Evolutionary conservation across 2,329 filamentous ascomycete species (phyloP).

Genomic region (Colletotrichum sp.): DNA sequence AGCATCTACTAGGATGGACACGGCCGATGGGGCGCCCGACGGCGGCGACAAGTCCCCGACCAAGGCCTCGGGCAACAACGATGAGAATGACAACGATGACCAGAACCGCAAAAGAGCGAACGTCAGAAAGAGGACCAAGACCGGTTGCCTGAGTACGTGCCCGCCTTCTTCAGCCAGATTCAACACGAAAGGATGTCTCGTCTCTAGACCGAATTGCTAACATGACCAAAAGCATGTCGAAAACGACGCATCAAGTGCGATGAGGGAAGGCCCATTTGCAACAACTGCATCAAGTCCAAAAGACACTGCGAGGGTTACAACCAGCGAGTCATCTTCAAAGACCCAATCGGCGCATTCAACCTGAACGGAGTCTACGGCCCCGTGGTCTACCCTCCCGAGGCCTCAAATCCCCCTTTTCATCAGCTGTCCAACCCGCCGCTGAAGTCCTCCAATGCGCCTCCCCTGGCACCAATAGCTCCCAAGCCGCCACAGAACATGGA

Average conservation of each 20-base stretch:
- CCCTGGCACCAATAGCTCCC: constrained; percentile 55
- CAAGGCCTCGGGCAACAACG: constrained; percentile 36
- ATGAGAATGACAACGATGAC: constrained; percentile 43
- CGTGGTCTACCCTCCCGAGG: constrained; percentile 49
- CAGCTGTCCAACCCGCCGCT: constrained; percentile 46
- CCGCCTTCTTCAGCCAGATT: background rate
- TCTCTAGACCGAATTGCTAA: background rate
- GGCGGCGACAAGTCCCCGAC: constrained; percentile 31
- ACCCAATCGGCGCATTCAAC: constrained; percentile 66
- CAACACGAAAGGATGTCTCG: background rate
- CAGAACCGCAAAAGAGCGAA: constrained; percentile 51
- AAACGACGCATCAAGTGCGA: constrained; percentile 97
- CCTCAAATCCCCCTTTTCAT: constrained; percentile 50
- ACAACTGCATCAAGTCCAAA: constrained; percentile 87
- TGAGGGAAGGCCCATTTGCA: constrained; percentile 82
- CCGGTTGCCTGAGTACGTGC: constrained; percentile 83
- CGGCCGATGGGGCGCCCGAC: constrained; percentile 26
- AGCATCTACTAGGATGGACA: constrained; percentile 31
- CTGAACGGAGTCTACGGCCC: constrained; percentile 46
- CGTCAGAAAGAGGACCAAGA: constrained; percentile 80
- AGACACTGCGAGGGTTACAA: constrained; percentile 84
- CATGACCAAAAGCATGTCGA: constrained; percentile 71
- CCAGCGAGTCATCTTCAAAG: constrained; percentile 81
- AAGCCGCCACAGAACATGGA: constrained; percentile 48
- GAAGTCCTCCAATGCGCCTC: constrained; percentile 41